A percentile compares a stretch with the other conserved stretches of the same genome.
These are phyloP conservation scores for Trichoderma citrinoviride DNA, from an alignment of 2,329 filamentous ascomycete genomes.

Conservation along the genomic window DNA sequence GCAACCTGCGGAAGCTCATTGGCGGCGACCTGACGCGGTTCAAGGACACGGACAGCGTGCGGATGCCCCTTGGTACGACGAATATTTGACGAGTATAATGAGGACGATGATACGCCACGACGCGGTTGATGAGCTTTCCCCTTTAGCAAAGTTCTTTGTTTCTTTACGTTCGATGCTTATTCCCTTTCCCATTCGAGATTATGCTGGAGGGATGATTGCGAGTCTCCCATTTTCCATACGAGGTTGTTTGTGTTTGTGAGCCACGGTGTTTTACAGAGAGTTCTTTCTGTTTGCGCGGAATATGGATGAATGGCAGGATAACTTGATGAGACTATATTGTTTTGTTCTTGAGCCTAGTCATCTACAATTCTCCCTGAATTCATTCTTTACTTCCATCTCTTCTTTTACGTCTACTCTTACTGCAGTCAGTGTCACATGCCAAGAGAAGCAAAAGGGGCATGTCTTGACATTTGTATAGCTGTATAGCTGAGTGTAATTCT, in stretches of 20 bases:
- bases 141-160: background rate
- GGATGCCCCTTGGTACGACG: conserved; percentile 46
- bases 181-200: background rate
- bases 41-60: conserved; percentile 59
- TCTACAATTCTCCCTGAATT: background rate
- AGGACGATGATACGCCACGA: background rate
- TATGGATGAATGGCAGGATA: background rate
- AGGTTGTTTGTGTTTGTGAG: background rate
- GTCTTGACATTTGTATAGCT: background rate
- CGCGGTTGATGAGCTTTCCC: background rate
- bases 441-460: background rate
- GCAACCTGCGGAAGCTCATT: conserved; percentile 62
- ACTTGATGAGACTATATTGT: background rate
- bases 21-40: conserved; percentile 73
- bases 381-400: background rate
- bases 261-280: background rate
- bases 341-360: background rate
- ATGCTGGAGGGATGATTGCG: background rate
- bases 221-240: background rate
- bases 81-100: conserved; percentile 35
- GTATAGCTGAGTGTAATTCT: background rate
- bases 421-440: background rate
- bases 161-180: background rate
- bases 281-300: background rate
- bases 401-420: background rate